Conservation (phyloP, 768 basidiomycete genomes). For the Lactifluus volemus region DNA sequence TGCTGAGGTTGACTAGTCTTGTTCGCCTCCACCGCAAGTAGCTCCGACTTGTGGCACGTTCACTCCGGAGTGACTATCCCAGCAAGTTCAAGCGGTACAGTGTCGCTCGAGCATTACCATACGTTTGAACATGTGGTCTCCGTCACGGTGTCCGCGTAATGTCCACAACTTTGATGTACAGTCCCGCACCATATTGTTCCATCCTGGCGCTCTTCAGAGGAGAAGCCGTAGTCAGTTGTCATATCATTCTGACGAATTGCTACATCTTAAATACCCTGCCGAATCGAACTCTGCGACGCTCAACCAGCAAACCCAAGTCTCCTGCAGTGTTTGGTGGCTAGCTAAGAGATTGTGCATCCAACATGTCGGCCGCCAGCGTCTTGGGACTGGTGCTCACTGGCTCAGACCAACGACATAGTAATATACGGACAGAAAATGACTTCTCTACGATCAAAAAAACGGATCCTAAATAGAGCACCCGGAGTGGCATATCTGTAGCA, state of each 20-base stretch:
- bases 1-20: too few relatives aligned
- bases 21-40: too few relatives aligned
- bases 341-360: constrained; percentile 7
- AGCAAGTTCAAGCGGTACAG: constrained; percentile 26
- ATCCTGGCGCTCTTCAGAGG: constrained; percentile 19
- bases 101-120: constrained; percentile 27
- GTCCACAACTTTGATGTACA: constrained; percentile 24
- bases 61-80: too few relatives aligned
- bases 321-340: background rate
- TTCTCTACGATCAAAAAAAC: too few relatives aligned
- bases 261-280: constrained; percentile 8
- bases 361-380: too few relatives aligned
- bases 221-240: constrained; percentile 19
- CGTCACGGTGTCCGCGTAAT: constrained; percentile 24
- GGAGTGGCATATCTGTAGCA: too few relatives aligned
- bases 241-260: constrained; percentile 11
- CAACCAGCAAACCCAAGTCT: background rate
- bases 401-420: too few relatives aligned
- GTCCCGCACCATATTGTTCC: constrained; percentile 21
- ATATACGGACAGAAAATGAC: too few relatives aligned
- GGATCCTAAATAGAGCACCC: too few relatives aligned
- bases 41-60: too few relatives aligned
- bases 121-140: constrained; percentile 28
- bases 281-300: background rate
- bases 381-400: too few relatives aligned